A percentile compares a stretch with the other conserved stretches of the same genome.
phyloP scores from a whole-genome alignment of 2,329 filamentous ascomycete genomes.

The Cladorrhinum sp. region DNA sequence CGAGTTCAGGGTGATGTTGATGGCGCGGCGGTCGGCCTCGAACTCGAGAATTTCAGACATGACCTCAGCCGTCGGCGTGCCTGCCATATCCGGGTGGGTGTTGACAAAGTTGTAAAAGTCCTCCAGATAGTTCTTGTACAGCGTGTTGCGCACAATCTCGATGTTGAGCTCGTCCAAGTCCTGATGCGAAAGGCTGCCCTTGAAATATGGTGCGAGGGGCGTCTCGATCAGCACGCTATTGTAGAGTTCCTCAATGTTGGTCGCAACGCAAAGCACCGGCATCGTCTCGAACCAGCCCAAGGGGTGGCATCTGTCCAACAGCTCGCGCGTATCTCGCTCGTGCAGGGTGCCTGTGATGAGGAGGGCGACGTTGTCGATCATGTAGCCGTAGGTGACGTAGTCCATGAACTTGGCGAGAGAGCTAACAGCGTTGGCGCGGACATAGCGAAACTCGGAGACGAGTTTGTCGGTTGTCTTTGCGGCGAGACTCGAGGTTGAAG shows the following conservation, averaged over 20 bases:
- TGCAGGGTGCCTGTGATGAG: constrained; percentile 97
- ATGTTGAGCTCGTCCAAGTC: constrained; percentile 99
- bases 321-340: constrained; percentile 92
- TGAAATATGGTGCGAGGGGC: constrained; percentile 93
- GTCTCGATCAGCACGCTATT: constrained; percentile 98
- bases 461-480: constrained; percentile 97
- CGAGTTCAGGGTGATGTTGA: constrained; percentile 98
- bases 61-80: constrained; percentile 86
- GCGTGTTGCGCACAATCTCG: constrained; percentile 95
- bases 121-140: constrained; percentile 99
- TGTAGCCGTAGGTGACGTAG: constrained; percentile 98
- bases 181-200: constrained; percentile 91
- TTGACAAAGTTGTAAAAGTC: constrained; percentile 97
- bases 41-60: constrained; percentile 97
- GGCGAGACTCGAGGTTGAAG: constrained; percentile 91
- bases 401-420: constrained; percentile 94
- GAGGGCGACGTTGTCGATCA: constrained; percentile 99
- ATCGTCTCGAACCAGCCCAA: constrained; percentile 99
- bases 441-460: constrained; percentile 93
- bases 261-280: constrained; percentile 95
- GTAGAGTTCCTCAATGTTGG: constrained; percentile 98
- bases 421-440: constrained; percentile 89
- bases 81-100: constrained; percentile 77
- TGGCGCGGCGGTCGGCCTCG: constrained; percentile 91
- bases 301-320: constrained; percentile 92